Evolutionary conservation across 306 rosid genomes (phyloP).

Genomic region (Alnus rubra): DNA sequence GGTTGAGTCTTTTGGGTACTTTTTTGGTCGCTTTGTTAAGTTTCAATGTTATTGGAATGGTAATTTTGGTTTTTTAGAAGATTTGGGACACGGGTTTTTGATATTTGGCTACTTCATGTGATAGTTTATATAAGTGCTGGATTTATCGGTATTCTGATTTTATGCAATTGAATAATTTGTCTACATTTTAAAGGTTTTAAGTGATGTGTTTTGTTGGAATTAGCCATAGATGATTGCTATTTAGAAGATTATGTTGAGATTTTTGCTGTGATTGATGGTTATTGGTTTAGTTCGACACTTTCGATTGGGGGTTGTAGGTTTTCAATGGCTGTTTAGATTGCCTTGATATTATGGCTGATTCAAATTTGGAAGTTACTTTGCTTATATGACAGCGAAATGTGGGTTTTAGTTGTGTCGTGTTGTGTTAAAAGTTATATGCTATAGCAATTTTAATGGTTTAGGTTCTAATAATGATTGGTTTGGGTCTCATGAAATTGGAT

Average conservation of each 20-base stretch:
- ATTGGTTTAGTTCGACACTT: too few relatives aligned
- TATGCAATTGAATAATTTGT: not conserved
- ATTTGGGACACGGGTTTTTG: not conserved
- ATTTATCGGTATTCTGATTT: not conserved
- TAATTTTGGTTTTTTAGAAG: not conserved
- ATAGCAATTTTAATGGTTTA: not conserved
- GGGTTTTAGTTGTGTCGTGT: not conserved
- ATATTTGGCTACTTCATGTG: not conserved
- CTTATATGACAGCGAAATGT: not conserved
- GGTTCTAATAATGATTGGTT: not conserved
- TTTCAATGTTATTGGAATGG: not conserved
- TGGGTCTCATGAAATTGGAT: not conserved
- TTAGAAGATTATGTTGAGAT: not conserved
- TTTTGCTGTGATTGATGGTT: too few relatives aligned
- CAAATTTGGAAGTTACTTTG: too few relatives aligned
- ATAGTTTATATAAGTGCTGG: not conserved
- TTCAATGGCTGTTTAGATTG: too few relatives aligned
- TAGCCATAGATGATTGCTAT: not conserved
- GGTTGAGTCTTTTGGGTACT: not conserved
- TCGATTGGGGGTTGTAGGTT: not conserved
- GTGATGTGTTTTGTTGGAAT: not conserved
- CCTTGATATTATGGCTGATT: too few relatives aligned
- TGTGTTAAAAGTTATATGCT: not conserved
- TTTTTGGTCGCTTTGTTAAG: not conserved
- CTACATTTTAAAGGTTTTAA: not conserved